Base-by-base conservation (phyloP, 352 stramenopile species). In the Globisporangium emineosum region DNA sequence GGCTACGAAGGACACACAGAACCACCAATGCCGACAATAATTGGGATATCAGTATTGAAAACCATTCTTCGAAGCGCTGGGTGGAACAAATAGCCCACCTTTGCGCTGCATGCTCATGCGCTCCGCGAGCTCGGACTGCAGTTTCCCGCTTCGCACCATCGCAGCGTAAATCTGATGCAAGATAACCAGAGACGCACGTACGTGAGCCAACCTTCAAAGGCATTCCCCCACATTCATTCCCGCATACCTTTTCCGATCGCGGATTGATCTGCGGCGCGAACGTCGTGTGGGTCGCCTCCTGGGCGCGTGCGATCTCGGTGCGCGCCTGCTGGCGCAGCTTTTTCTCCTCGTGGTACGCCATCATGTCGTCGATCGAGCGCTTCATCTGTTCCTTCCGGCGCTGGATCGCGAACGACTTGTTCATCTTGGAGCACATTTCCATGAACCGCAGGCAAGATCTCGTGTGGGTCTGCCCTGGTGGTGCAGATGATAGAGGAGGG, bases 191-290 rank as follows among this genome's bases (percentile, higher is more conserved):
- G 2, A 35, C 17, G 35, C 35, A 43, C 17, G 37, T 5, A 45
- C n/a, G n/a, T 5, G 37, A 45, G 37, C 37, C 37, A 45, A 45
- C 37, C 6, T 45, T 45, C 19, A 12, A 9, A 0, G 15, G 37
- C 4, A n/a, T 45, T 21, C 15, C 37, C 17, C 15, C 27, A 3
- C 43, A 43, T 51, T 13, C 40, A 27, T n/a, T n/a, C n/a, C n/a
- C n/a, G n/a, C n/a, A 0, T 37, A 86, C 79, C 67, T 81, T 75
- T 17, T 73, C 59, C 0, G 80, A 87, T 30, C 72, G 74, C 2
- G 69, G 42, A 43, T 89, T 89, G 59, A 87, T 77, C 27, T 60
- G 67, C 19, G 80, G 80, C 15, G 72, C 66, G 47, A 87, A 89
- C 0, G 80, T 86, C 8, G 73, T 67, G 25, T 86, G 57, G 21